Base-by-base conservation (phyloP, 305 asterid genomes). In the Rubia peregrina region DNA sequence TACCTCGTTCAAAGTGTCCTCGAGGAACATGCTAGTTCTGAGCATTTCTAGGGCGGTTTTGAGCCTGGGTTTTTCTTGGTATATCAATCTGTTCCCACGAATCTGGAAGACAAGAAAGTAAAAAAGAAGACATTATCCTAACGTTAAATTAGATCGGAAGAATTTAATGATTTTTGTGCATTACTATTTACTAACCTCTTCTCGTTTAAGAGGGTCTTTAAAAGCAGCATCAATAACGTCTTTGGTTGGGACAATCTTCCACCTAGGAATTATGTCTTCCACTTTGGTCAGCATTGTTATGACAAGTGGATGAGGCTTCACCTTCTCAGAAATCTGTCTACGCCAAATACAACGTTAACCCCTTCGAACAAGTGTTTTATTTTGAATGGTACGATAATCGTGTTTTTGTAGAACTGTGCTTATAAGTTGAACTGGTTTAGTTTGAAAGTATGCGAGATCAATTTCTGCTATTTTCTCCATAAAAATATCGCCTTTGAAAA, bases 11-110 rank as follows among this genome's bases (percentile, higher is more conserved):
- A 93, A 81, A 66, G 95, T 89, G 63, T 80, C 83, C 82, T 93
- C 98, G 19, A 93, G 97, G 79, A 77, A 78, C 84, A 89, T 86
- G 96, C 98, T 93, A 17, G 98, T 90, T 71, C 98, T 80, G 38
- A 93, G 95, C 97, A 93, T 83, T 81, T 93, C 98, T 73, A 93
- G 77, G 1, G 98, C 98, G 0, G 98, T 93, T 80, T 93, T 93
- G 62, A 93, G 77, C 42, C 98, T 82, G 0, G 98, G 98, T 80
- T 89, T 90, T 80, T 84, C 82, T 75, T 93, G 97, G 69, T 93
- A 93, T 76, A 91, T 87, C 82, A 90, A 69, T 74, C 80, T 83
- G 83, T 93, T 93, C 69, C 89, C 82, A 22, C 98, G 91, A 74
- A 92, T 81, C 98, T 92, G 84, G 73, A 70, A n/a, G 11, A 16